A percentile compares a stretch with the other conserved stretches of the same genome.
These are phyloP conservation scores for Rhodamnia rubescens DNA, from an alignment of 345 rosid genomes.

Conservation along the genomic window DNA sequence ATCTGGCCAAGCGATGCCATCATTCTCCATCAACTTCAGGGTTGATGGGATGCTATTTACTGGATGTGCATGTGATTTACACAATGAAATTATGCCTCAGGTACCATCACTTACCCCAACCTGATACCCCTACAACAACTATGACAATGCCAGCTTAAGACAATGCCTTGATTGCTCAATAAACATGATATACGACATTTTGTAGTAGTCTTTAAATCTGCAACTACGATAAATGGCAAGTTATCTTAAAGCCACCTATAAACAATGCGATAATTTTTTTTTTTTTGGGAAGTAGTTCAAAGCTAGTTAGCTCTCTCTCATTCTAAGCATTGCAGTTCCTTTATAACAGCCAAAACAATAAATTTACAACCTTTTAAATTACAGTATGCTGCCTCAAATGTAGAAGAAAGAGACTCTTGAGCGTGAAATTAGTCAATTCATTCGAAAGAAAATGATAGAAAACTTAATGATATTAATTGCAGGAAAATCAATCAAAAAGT, in stretches of 20 bases:
- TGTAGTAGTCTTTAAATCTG: not conserved
- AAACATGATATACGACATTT: not conserved
- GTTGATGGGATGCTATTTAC: not conserved
- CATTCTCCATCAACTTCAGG: not conserved
- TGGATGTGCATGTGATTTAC: not conserved
- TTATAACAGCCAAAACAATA: not conserved
- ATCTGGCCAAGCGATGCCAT: not conserved
- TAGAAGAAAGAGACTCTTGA: not conserved
- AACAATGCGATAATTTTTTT: no score
- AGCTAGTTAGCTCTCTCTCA: not conserved
- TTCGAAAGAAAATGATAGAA: not conserved
- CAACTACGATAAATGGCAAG: not conserved
- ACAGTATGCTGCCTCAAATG: not conserved
- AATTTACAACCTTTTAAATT: not conserved
- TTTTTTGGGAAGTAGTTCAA: not conserved
- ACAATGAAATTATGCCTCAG: not conserved
- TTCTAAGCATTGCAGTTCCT: not conserved
- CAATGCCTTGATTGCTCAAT: not conserved
- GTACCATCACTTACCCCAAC: not conserved
- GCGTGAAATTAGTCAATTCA: not conserved
- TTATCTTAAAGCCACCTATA: not conserved
- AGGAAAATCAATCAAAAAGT: not conserved
- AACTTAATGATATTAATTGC: not conserved
- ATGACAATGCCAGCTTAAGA: not conserved
- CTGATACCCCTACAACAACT: not conserved